Percentiles rank a stretch among this genome's conserved stretches.
These are phyloP conservation scores for Blumeria graminis DNA, from an alignment of 2,329 filamentous ascomycete species.

Conservation along the genomic window DNA sequence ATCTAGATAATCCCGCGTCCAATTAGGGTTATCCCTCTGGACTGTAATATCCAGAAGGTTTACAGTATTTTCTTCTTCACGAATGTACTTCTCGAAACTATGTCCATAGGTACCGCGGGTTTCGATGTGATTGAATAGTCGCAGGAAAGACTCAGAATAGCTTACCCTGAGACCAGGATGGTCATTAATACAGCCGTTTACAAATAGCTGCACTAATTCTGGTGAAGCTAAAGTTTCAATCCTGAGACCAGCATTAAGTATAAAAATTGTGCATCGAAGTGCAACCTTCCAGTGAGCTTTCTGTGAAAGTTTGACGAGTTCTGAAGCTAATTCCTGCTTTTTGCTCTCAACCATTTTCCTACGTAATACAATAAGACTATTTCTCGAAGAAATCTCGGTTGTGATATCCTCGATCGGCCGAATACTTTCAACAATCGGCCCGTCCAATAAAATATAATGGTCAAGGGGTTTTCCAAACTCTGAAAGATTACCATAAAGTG, in stretches of 20 bases:
- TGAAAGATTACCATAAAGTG: constrained; percentile 53
- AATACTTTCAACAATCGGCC: constrained; percentile 44
- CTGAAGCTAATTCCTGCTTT: constrained; percentile 57
- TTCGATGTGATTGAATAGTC: constrained; percentile 64
- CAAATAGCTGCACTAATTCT: constrained; percentile 62
- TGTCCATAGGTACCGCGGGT: constrained; percentile 69
- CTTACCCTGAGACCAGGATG: constrained; percentile 67
- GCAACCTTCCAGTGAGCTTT: constrained; percentile 93
- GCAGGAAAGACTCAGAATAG: constrained; percentile 55
- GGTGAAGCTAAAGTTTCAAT: constrained; percentile 69
- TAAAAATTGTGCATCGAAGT: constrained; percentile 68
- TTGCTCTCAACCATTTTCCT: constrained; percentile 56
- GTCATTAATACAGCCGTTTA: constrained; percentile 63
- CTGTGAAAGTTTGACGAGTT: constrained; percentile 54
- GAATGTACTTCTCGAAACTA: constrained; percentile 64
- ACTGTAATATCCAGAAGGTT: constrained; percentile 57
- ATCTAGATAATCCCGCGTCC: constrained; percentile 56
- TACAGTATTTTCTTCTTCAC: constrained; percentile 53
- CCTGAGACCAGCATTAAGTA: constrained; percentile 73
- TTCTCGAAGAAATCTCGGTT: constrained; percentile 36
- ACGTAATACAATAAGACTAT: constrained; percentile 50
- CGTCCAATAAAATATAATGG: constrained; percentile 60
- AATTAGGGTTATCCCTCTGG: constrained; percentile 46
- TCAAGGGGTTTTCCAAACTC: constrained; percentile 83
- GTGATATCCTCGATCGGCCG: constrained; percentile 38